These are phyloP conservation scores for Suillus paluster DNA, from an alignment of 768 basidiomycete species.

Conservation along the genomic window DNA sequence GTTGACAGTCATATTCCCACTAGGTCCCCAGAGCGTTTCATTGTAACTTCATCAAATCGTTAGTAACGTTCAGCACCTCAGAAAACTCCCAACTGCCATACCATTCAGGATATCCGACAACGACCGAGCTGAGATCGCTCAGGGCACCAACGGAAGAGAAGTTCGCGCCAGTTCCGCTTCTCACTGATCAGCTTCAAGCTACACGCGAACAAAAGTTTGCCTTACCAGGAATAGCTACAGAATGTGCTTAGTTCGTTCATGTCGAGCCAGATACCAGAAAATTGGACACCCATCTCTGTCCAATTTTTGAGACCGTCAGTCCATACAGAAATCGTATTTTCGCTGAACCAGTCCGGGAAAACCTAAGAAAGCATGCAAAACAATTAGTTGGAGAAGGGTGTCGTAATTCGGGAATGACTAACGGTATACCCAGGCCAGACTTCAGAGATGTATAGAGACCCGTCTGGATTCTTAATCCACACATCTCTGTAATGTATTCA, in stretches of 20 bases:
- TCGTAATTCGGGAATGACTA: constrained; percentile 12
- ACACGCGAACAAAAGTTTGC: neutral
- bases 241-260: constrained; percentile 74
- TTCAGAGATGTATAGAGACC: constrained; percentile 69
- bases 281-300: constrained; percentile 54
- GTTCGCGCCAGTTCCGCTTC: constrained; percentile 55
- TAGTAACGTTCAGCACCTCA: neutral
- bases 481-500: constrained; percentile 48
- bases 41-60: constrained; percentile 53
- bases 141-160: constrained; percentile 62
- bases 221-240: constrained; percentile 61
- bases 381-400: neutral
- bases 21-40: constrained; percentile 61
- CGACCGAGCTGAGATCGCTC: constrained; percentile 49
- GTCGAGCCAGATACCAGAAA: constrained; percentile 71
- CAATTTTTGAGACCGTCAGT: constrained; percentile 61
- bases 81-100: constrained; percentile 25
- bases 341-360: constrained; percentile 66
- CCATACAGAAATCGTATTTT: constrained; percentile 61
- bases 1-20: constrained; percentile 77
- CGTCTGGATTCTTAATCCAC: constrained; percentile 78
- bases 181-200: neutral
- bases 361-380: constrained; percentile 35
- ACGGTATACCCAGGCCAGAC: constrained; percentile 82
- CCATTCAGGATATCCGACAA: constrained; percentile 74